Conservation (phyloP, 2,329 filamentous ascomycete genomes). For the Colletotrichum sp. region DNA sequence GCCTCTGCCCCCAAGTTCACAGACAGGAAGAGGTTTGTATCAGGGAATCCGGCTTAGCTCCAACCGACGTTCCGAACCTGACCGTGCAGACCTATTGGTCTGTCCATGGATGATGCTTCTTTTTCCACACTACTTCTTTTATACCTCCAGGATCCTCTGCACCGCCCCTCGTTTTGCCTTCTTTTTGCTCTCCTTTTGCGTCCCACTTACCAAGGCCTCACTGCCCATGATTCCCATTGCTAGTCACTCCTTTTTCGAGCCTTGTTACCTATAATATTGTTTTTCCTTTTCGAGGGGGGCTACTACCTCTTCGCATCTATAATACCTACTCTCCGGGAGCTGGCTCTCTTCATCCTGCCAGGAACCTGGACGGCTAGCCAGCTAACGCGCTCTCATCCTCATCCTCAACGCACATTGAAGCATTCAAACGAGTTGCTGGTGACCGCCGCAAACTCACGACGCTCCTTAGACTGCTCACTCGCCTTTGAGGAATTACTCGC, state of each 20-base stretch:
- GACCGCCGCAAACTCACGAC: conserved; percentile 42
- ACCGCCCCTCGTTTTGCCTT: conserved; percentile 50
- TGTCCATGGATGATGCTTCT: conserved; percentile 45
- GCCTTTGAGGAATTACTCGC: conserved; percentile 26
- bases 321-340: conserved; percentile 47
- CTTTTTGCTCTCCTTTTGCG: conserved; percentile 46
- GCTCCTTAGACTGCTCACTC: conserved; percentile 37
- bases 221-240: conserved; percentile 41
- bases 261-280: conserved; percentile 33
- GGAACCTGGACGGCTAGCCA: conserved; percentile 42
- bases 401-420: conserved; percentile 27
- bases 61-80: conserved; percentile 56
- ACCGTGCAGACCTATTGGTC: conserved; percentile 44
- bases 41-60: conserved; percentile 55
- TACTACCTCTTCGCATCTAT: conserved; percentile 47
- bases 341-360: conserved; percentile 55
- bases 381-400: conserved; percentile 30
- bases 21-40: conserved; percentile 45
- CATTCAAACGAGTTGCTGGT: conserved; percentile 46
- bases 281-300: conserved; percentile 23
- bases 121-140: conserved; percentile 51
- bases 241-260: conserved; percentile 55
- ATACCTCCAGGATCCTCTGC: conserved; percentile 55
- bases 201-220: conserved; percentile 43
- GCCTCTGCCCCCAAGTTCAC: conserved; percentile 28